Conservation (phyloP, 2,329 filamentous ascomycete species). For the Colletotrichum falcatum region DNA sequence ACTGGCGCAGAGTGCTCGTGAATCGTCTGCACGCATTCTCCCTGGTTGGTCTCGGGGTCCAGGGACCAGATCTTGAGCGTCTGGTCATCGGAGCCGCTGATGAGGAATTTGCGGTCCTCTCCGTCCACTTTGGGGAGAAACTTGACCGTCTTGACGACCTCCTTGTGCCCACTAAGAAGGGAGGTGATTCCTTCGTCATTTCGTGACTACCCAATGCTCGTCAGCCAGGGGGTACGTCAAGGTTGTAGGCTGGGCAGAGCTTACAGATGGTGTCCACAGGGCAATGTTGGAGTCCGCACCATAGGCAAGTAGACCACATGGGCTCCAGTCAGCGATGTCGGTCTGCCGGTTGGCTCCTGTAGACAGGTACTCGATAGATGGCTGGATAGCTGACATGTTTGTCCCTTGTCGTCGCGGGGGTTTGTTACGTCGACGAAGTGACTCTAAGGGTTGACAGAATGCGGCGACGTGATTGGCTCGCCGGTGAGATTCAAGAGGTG, state of each 20-base stretch:
- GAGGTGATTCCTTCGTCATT: conserved; percentile 66
- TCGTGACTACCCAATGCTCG: conserved; percentile 17
- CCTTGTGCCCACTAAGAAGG: conserved; percentile 81
- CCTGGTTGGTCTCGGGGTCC: conserved; percentile 44
- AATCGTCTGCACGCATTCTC: conserved; percentile 65
- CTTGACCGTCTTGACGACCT: conserved; percentile 84
- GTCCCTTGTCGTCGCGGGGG: conserved; percentile 9
- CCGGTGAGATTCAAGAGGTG: conserved; percentile 26
- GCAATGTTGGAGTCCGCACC: conserved; percentile 91
- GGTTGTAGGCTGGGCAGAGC: background rate
- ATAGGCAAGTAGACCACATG: conserved; percentile 81
- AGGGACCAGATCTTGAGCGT: conserved; percentile 78
- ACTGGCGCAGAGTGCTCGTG: conserved; percentile 79
- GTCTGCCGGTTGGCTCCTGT: conserved; percentile 92
- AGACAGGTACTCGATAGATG: conserved; percentile 69
- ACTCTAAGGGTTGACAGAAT: conserved; percentile 51
- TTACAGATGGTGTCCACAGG: conserved; percentile 77
- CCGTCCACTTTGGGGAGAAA: conserved; percentile 71
- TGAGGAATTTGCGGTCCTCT: conserved; percentile 66
- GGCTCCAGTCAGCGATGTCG: conserved; percentile 89
- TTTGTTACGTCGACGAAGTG: conserved; percentile 41
- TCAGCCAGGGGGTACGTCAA: background rate
- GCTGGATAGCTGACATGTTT: conserved; percentile 43
- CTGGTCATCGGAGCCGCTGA: conserved; percentile 87
- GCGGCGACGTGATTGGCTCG: conserved; percentile 53